A percentile compares a stretch with the other conserved stretches of the same genome.
These are phyloP conservation scores for Rhodotorula sp. DNA, from an alignment of 1,284 basidiomycete genomes.

Conservation along the genomic window DNA sequence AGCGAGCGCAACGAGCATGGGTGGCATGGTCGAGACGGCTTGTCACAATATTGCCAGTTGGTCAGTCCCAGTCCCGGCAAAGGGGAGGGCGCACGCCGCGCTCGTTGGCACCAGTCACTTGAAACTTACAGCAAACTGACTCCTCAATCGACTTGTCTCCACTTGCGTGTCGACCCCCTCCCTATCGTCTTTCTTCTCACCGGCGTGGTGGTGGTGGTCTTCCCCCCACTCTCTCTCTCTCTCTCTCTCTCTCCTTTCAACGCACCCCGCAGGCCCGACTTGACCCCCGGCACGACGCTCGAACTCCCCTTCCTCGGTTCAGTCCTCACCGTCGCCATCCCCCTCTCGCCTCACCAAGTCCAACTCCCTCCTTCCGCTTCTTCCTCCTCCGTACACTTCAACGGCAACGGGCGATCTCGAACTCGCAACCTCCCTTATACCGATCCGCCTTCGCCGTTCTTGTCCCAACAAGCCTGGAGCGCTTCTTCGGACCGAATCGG, in stretches of 20 bases:
- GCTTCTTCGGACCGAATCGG: not conserved
- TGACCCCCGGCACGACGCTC: constrained; percentile 59
- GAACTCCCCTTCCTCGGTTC: constrained; percentile 79
- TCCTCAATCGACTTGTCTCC: too few species aligned
- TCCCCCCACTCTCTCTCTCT: too few species aligned
- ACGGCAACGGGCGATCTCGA: not conserved
- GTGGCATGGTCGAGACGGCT: constrained; percentile 76
- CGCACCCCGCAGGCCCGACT: constrained; percentile 71
- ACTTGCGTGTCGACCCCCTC: too few species aligned
- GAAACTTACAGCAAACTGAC: too few species aligned
- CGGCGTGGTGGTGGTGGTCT: too few species aligned
- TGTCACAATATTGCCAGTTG: constrained; percentile 81
- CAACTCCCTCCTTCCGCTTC: constrained; percentile 52
- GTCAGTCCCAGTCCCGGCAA: too few species aligned
- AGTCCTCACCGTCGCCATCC: constrained; percentile 69
- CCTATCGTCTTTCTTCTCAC: too few species aligned
- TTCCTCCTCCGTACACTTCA: too few species aligned
- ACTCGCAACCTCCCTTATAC: not conserved
- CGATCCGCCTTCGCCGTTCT: not conserved
- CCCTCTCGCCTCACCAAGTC: constrained; percentile 62
- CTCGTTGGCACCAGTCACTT: too few species aligned
- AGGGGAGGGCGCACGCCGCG: too few species aligned
- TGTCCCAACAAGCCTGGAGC: not conserved
- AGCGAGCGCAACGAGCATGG: constrained; percentile 30
- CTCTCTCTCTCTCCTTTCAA: too few species aligned